A percentile compares a stretch with the other conserved stretches of the same genome.
Conservation (phyloP, 2,329 filamentous ascomycete genomes). For the Akanthomyces muscarius region DNA sequence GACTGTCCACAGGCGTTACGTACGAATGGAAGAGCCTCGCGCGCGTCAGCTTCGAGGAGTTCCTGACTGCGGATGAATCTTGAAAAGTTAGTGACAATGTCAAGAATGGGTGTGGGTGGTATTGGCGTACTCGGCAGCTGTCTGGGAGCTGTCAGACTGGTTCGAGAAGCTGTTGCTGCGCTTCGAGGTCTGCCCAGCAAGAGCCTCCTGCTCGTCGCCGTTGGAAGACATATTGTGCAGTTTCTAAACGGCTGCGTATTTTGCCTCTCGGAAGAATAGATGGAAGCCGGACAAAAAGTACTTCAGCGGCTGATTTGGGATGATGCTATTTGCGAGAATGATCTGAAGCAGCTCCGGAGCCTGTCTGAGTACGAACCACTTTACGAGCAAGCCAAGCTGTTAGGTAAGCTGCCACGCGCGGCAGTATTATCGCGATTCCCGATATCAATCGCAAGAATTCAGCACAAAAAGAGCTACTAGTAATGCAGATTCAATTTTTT, state of each 20-base stretch:
- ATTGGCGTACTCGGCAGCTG: conserved; percentile 61
- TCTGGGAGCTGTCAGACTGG: conserved; percentile 62
- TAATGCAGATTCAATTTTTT: neutral
- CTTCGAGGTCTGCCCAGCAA: conserved; percentile 22
- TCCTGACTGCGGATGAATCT: conserved; percentile 89
- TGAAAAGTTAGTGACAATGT: conserved; percentile 7
- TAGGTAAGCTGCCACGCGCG: conserved; percentile 12
- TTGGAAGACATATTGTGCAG: conserved; percentile 2
- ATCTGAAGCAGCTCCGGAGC: neutral
- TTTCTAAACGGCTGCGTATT: neutral
- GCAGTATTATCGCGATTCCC: neutral
- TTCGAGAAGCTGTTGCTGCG: conserved; percentile 59
- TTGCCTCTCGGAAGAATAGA: neutral
- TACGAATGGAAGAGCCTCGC: conserved; percentile 91
- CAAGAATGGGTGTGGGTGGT: neutral
- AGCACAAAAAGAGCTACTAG: neutral
- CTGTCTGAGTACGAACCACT: conserved; percentile 6
- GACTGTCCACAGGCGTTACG: conserved; percentile 26
- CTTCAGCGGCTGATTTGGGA: neutral
- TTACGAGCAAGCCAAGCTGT: neutral
- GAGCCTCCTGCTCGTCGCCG: conserved; percentile 20
- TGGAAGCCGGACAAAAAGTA: neutral
- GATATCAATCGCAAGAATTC: neutral
- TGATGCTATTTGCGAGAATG: neutral
- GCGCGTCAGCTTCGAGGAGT: conserved; percentile 87